Evolutionary conservation across 495 filamentous ascomycete species (phyloP).

Genomic region (Xylaria bambusicola): DNA sequence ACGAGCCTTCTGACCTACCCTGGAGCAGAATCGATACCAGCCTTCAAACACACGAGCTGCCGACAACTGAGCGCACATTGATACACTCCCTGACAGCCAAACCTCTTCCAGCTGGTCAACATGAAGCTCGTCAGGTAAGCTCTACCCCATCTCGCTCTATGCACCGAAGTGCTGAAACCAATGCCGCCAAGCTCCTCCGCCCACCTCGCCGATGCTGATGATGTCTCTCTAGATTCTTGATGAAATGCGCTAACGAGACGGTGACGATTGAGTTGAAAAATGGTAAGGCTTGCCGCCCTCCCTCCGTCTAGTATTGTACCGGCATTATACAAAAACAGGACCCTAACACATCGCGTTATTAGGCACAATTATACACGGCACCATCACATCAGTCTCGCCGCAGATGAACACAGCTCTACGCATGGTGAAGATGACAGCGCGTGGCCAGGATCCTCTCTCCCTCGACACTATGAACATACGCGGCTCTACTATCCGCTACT

Average conservation of each 20-base stretch:
- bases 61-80: neutral
- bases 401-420: conserved; percentile 96
- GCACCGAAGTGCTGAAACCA: conserved; percentile 36
- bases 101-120: conserved; percentile 39
- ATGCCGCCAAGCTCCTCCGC: conserved; percentile 30
- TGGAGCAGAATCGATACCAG: neutral
- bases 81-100: conserved; percentile 1
- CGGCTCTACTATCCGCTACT: conserved; percentile 89
- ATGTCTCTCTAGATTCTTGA: conserved; percentile 73
- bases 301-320: no score
- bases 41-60: neutral
- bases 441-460: conserved; percentile 78
- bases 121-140: conserved; percentile 99
- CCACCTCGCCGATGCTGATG: conserved; percentile 41
- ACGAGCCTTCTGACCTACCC: no score
- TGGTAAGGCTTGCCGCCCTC: conserved; percentile 52
- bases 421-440: conserved; percentile 91
- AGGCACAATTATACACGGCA: conserved; percentile 95
- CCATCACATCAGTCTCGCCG: conserved; percentile 90
- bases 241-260: conserved; percentile 98
- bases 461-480: conserved; percentile 97
- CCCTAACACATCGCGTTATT: conserved; percentile 7
- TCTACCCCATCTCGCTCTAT: conserved; percentile 20
- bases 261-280: conserved; percentile 98
- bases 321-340: no score